Base-by-base conservation (phyloP, 768 basidiomycete species). In the Pleurotus tuoliensis region DNA sequence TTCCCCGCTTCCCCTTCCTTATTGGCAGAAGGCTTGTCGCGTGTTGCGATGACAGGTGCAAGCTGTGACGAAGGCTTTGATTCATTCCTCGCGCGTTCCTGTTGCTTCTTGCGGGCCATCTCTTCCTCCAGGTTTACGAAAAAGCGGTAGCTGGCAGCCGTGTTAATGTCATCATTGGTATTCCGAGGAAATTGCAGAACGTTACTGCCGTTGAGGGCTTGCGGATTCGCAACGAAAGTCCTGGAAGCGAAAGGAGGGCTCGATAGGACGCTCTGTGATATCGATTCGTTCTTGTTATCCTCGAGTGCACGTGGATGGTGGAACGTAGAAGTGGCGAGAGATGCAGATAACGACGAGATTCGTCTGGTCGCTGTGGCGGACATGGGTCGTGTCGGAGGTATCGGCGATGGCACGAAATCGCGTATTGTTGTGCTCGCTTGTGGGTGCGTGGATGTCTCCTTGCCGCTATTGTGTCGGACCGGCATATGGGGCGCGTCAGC, bases 311-410 rank as follows among this genome's bases (percentile, higher is more conserved):
- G 76, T 4, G 82, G 79, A 61, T 82, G 74, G 57, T 86, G 78
- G 61, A 88, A 82, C 13, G 72, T 71, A 16, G 86, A 77, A 18
- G 79, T 80, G 5, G 77, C 82, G 44, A 90, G 73, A 34, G 88
- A 89, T n/a, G 81, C 82, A 16, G 88, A 90, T 43, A 91, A 79
- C 4, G 84, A 82, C 52, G 88, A 91, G 30, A 77, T 59, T 49
- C 75, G 73, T 27, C 76, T 72, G 24, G 68, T 63, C 24, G 74
- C 67, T 4, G 79, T 65, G 34, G 77, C 64, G 3, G 64, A 64
- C n/a, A 72, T 62, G 50, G 73, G 67, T 61, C 70, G 64, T 37
- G 70, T 65, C 44, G 78, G 72, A 57, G 74, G 67, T 7, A 77
- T 68, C 62, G 57, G 74, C 59, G 56, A 72, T 34, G 88, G 88